Conservation (phyloP, 352 stramenopile species). For the Phytopythium kandeliae region DNA sequence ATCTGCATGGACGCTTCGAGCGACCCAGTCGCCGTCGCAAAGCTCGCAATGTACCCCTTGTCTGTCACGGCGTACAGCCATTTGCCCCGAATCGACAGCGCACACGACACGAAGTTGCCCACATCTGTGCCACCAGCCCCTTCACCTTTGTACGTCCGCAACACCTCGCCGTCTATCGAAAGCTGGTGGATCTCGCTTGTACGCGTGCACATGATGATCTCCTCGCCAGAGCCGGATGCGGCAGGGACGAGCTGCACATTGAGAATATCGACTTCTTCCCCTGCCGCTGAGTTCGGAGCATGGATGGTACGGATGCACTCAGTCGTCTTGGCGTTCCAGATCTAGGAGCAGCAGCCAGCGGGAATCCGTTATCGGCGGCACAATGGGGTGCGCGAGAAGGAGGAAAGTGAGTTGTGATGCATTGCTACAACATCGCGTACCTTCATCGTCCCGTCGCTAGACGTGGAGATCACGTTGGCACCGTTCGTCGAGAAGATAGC, state of each 20-base stretch:
- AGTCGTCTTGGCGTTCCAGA: constrained; percentile 85
- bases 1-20: constrained; percentile 81
- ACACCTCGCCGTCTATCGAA: constrained; percentile 53
- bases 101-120: constrained; percentile 85
- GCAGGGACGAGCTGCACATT: constrained; percentile 59
- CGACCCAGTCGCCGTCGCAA: constrained; percentile 40
- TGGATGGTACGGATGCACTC: constrained; percentile 77
- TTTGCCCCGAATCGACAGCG: constrained; percentile 73
- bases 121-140: constrained; percentile 51
- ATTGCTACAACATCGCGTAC: constrained; percentile 12
- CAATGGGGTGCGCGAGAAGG: not conserved
- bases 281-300: constrained; percentile 37
- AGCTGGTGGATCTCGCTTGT: constrained; percentile 78
- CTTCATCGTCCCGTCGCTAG: constrained; percentile 90
- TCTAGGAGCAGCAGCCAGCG: constrained; percentile 8
- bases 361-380: not conserved
- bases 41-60: constrained; percentile 77
- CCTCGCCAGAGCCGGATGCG: constrained; percentile 31
- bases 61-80: constrained; percentile 87
- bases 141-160: constrained; percentile 62
- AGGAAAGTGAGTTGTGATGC: not conserved
- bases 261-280: constrained; percentile 75
- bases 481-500: constrained; percentile 75
- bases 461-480: constrained; percentile 79
- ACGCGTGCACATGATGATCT: constrained; percentile 86